Base-by-base conservation (phyloP, 306 rosid genomes). In the Quercus cerris region DNA sequence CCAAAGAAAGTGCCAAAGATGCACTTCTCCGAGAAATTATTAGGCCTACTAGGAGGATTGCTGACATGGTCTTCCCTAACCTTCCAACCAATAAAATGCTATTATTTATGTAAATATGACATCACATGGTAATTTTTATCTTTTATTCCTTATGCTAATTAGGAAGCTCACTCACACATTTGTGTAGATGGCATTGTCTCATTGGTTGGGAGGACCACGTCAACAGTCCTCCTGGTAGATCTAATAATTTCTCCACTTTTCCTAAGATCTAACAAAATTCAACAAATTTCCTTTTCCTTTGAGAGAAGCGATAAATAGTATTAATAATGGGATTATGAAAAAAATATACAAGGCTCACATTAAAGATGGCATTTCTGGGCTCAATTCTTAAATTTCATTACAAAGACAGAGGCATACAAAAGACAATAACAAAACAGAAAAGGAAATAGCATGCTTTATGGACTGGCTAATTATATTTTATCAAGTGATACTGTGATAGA, bases 211-310 rank as follows among this genome's bases (percentile, higher is more conserved):
- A 38, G 46, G 11, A 38, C 3, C 46, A 38, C 10, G 46, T 38
- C 11, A 7, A 0, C 11, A 38, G 0, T 38, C 11, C 11, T 0
- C 46, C 11, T 7, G 0, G 9, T 35, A 0, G 0, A 38, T 38
- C 11, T 38, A 38, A 38, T 46, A 46, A 46, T 46, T 46, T 8
- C 52, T 46, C 52, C 14, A 9, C 52, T 46, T 46, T 46, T 38
- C 44, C 44, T 38, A 38, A 38, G 44, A 38, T 38, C 44, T 25
- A 28, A 12, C 18, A 63, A 63, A 62, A 28, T 17, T 14, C 0
- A 10, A 64, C 46, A 30, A 28, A 28, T 64, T 12, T 59, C 31
- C 30, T 59, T 59, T 59, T 27, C 30, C 17, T 63, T 15, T 17
- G 18, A n/a, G 70, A 14, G 12, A 14, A 28, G 19, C 0, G 12